phyloP scores from a whole-genome alignment of 257 asterid genomes.

The Solanum peruvianum region DNA sequence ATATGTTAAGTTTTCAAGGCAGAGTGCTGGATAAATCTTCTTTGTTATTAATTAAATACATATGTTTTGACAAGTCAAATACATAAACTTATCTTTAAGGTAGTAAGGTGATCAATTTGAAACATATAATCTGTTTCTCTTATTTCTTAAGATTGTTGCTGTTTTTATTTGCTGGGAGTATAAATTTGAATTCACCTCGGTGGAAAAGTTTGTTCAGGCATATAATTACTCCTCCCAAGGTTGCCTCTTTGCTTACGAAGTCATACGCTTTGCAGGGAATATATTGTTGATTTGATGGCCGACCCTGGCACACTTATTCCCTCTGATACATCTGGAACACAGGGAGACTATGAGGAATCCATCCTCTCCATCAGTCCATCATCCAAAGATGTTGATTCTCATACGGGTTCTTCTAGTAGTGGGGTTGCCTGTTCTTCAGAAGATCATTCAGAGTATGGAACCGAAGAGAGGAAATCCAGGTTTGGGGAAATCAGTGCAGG shows the following conservation, averaged over 20 bases:
- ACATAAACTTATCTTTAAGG: not conserved
- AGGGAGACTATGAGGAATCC: constrained; percentile 22
- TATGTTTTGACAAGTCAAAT: not conserved
- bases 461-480: constrained; percentile 11
- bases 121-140: not conserved
- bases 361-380: constrained; percentile 11
- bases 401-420: constrained; percentile 31
- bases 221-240: not conserved
- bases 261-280: constrained; percentile 54
- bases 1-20: not conserved
- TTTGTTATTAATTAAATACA: not conserved
- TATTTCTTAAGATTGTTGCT: not conserved
- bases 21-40: not conserved
- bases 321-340: constrained; percentile 62
- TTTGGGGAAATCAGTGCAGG: constrained; percentile 12
- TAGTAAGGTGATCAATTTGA: not conserved
- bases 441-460: constrained; percentile 18
- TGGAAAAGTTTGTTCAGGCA: not conserved
- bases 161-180: not conserved
- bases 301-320: constrained; percentile 98
- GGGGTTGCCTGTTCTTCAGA: constrained; percentile 26
- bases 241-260: not conserved
- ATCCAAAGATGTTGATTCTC: constrained; percentile 23
- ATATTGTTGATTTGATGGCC: constrained; percentile 93
- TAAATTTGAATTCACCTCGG: not conserved